Evolutionary conservation across 2,329 filamentous ascomycete species (phyloP), one percentile per base, ranked within the genome.

Genomic region (Fusarium praegraminearum): DNA sequence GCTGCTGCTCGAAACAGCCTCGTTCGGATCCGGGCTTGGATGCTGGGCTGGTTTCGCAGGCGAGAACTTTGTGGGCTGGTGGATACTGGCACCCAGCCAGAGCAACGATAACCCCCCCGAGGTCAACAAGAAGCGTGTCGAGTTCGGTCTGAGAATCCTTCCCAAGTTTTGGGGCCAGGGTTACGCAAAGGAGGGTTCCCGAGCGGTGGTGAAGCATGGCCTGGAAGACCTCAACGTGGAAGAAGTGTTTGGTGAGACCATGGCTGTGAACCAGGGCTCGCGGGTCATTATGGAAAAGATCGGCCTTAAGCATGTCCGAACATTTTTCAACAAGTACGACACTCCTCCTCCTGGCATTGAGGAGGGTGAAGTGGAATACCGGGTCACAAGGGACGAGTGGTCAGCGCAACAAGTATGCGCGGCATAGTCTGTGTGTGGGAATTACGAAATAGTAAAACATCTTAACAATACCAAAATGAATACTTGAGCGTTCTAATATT

Each of bases 1-100:
- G 15, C 45, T 69, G 22, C 65, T 73, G 9, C 61, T 73, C n/a
- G 68, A 73, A 54, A 73, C 71, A 35, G 67, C 70, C 18, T 51
- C 65, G 4, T 51, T 66, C 10, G 68, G 65, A 8, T 57, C 68
- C 13, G 71, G 71, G 6, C 70, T 73, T 22, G 68, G 71, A 33
- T 70, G 65, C 54, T 73, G 71, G 70, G 71, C 57, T 7, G 71
- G 50, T 15, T 73, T 73, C 28, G 41, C 61, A 5, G 70, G 55
- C 3, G 75, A 69, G n/a, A 63, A 76, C 15, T 77, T 77, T 55
- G 71, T 77, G 44, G 76, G 76, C 20, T 77, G 75, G 75, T 78
- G 75, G 75, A 65, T 76, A 26, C 44, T 77, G 26, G 75, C 73
- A 2, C 61, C 67, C n/a, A 73, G 59, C 54, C 56, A 73, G 51